Percentiles rank a stretch among this genome's conserved stretches.
phyloP scores from a whole-genome alignment of 2,329 filamentous ascomycete genomes.

The Monosporascus sp. region DNA sequence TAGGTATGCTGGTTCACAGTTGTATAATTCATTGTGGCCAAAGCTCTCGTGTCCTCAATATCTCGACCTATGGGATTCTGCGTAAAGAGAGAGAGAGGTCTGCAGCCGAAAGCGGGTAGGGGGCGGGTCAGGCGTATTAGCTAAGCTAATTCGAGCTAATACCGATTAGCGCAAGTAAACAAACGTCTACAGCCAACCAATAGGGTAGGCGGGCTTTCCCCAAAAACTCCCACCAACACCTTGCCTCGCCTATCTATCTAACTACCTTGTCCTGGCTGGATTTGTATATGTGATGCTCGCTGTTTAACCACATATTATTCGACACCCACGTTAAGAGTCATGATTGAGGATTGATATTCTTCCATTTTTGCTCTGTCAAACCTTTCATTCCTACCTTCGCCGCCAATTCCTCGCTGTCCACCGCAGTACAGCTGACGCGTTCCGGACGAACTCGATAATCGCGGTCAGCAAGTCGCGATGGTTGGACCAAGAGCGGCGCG shows the following conservation, averaged over 20 bases:
- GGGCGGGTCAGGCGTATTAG: neutral
- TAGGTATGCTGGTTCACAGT: no score
- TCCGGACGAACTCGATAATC: constrained; percentile 1
- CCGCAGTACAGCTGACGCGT: constrained; percentile 16
- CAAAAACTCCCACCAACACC: neutral
- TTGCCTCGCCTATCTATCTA: neutral
- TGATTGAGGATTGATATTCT: neutral
- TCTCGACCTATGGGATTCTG: neutral
- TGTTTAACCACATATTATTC: neutral
- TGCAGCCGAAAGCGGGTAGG: no score
- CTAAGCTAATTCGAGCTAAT: neutral
- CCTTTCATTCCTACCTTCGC: constrained; percentile 1
- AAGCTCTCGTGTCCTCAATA: neutral
- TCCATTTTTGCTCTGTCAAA: neutral
- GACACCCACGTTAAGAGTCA: neutral
- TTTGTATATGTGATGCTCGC: neutral
- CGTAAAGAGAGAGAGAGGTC: no score
- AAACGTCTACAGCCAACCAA: neutral
- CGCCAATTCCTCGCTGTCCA: constrained; percentile 12
- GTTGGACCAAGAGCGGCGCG: constrained; percentile 37
- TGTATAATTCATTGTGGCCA: neutral
- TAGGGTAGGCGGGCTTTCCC: neutral
- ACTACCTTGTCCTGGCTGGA: neutral
- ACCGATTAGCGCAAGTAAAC: constrained; percentile 1
- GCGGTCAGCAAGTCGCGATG: constrained; percentile 20